Base-by-base conservation (phyloP, 208 protist species). In the Crithidia mellificae region DNA sequence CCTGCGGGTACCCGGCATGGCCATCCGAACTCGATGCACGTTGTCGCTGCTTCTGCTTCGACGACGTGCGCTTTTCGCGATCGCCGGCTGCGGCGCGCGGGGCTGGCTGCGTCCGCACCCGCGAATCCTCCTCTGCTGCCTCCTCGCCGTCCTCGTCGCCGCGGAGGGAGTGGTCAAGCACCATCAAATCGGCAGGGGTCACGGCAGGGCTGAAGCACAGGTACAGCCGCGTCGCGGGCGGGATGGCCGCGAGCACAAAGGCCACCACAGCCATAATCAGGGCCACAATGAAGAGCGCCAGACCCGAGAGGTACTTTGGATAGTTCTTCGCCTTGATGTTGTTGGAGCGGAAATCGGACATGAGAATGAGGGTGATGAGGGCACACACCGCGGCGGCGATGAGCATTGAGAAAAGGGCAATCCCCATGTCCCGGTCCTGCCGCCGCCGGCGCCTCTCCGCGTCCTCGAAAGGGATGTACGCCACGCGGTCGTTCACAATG, bases 351-450 rank as follows among this genome's bases (percentile, higher is more conserved):
- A 52, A 57, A 19, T 19, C 43, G 7, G 38, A 43, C 22, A 43
- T 58, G 38, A 72, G 43, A 32, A 57, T 24, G 9, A 67, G 0
- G 9, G 63, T 52, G 38, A 68, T 47, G 0, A 74, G 15, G 2
- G 57, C 57, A 27, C 65, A 68, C 12, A 65, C n/a, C 39, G 56
- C 25, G 8, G 63, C 51, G 9, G 30, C 38, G 5, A 72, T 29
- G 12, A 71, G 58, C 63, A 74, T 14, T 24, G 49, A 74, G 49
- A 69, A 72, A 46, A 27, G 44, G 19, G 52, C 24, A 17, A 66
- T 52, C 32, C 34, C 55, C 27, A 71, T 0, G 14, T 56, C n/a
- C 9, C 65, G 11, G 27, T 63, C 65, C 43, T 34, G 36, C 19
- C 27, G 25, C 2, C 55, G 67, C 1, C 57, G 57, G 14, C n/a